These are phyloP conservation scores for Brassica carinata DNA, from an alignment of 345 rosid species.

Conservation along the genomic window DNA sequence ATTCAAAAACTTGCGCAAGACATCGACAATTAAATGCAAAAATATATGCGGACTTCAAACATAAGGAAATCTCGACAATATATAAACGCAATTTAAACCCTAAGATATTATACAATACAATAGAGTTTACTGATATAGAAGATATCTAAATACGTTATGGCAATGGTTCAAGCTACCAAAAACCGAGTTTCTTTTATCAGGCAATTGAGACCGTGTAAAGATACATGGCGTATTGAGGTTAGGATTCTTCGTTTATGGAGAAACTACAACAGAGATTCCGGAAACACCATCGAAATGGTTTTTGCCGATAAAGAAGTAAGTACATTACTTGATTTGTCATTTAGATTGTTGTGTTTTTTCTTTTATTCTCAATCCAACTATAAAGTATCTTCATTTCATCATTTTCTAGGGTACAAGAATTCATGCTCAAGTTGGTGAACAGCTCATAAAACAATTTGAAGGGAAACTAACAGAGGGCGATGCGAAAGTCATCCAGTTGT, in stretches of 20 bases:
- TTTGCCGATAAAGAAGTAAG: neutral
- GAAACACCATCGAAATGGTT: neutral
- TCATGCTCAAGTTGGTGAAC: neutral
- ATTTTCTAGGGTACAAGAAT: neutral
- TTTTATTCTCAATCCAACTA: neutral
- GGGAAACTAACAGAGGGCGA: no score
- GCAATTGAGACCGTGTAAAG: neutral
- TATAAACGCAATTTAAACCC: neutral
- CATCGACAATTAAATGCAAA: neutral
- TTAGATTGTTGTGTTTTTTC: neutral
- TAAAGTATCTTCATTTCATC: neutral
- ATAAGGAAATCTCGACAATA: neutral
- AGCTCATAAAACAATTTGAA: no score
- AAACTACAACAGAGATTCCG: neutral
- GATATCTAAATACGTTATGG: neutral
- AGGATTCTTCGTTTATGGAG: neutral
- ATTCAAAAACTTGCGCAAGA: neutral
- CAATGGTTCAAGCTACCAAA: neutral
- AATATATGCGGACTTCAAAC: neutral
- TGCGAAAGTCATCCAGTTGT: no score
- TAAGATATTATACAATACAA: neutral
- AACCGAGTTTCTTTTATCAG: neutral
- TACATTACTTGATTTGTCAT: neutral
- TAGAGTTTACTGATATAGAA: neutral
- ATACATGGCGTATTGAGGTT: neutral